Evolutionary conservation across 73 alveolate genomes (phyloP), one percentile per base, ranked within the genome.

Genomic region (Paramecium caudatum): DNA sequence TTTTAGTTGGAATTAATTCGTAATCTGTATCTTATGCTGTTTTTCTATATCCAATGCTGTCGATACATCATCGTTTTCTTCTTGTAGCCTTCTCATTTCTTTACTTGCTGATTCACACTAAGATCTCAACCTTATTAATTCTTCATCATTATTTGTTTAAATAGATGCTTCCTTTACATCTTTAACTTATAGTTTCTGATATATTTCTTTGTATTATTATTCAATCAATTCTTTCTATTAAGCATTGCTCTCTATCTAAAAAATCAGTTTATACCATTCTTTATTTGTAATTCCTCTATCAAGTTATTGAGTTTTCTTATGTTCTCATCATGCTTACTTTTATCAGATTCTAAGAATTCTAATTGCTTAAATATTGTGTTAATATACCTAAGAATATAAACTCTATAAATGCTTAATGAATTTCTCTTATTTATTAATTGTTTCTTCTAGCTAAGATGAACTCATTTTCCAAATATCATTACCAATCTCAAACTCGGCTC

Each of bases 201-300:
- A 55, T 27, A 55, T 55, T 55, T 55, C 80, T 23, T 55, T 55
- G 30, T 55, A 55, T 27, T 55, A 9, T 9, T 55, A 23, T 25
- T 55, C 80, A 27, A 55, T 55, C 46, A 55, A 49, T 49, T 55
- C 80, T 55, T 55, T 55, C 80, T 55, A 55, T 55, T 55, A 55
- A 55, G 30, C 21, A 55, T 55, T 55, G n/a, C 80, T 55, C 30
- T 55, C 80, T 55, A 55, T 27, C 30, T 55, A 55, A 3, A 23
- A 39, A 6, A 9, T 39, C 9, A 39, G 5, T 6, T 9, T 6
- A 39, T 39, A 39, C 48, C 80, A 55, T 55, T 55, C n/a, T 55
- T 55, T 5, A 55, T 55, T 55, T 55, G 46, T 27, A 55, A 43
- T 23, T 55, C 80, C n/a, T 55, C 80, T 23, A 55, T 10, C 10